Evolutionary conservation across 768 basidiomycete genomes (phyloP), one percentile per base, ranked within the genome.

Genomic region (Pleurotus platypus): DNA sequence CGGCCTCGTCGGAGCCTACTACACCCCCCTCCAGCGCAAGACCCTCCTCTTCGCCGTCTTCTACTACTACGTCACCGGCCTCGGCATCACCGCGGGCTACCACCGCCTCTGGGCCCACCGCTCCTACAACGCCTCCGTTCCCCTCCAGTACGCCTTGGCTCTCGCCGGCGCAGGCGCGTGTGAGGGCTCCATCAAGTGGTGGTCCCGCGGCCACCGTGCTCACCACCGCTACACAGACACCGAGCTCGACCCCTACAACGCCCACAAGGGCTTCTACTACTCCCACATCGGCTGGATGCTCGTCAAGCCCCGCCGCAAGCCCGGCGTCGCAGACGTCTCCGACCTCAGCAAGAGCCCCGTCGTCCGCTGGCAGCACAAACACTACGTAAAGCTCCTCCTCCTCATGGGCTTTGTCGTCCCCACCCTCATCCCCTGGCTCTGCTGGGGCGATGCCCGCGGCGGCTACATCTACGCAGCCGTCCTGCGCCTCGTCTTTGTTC

Each of bases 111-210:
- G 94, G 94, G 92, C 96, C 8, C 96, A 99, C 67, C 84, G 96
- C 57, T 81, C 91, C 0, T 99, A 95, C 71, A 98, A 96, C 68
- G 96, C 96, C 42, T 86, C 89, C 3, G 79, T 79, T 58, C 87
- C 91, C n/a, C 75, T 98, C 11, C 88, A 98, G 69, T 97, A 93
- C 67, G 73, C 82, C 61, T 83, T 98, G 46, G 92, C 94, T 16
- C 65, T 89, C 16, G 80, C 86, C 9, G 96, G 96, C 49, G 87
- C 93, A 1, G 96, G 96, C 46, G 94, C 95, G 4, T 89, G 95
- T 46, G 84, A 99, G 67, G 96, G 95, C 9, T 97, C 95, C 20
- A 95, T 98, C 75, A 90, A 92, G 71, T 98, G 96, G 96, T 98
- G 96, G 96, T 88, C 89, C 20, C 84, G 96, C 50, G 95, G 95